Evolutionary conservation across 2,329 filamentous ascomycete genomes (phyloP), one percentile per base, ranked within the genome.

Genomic region (Colletotrichum sp.): DNA sequence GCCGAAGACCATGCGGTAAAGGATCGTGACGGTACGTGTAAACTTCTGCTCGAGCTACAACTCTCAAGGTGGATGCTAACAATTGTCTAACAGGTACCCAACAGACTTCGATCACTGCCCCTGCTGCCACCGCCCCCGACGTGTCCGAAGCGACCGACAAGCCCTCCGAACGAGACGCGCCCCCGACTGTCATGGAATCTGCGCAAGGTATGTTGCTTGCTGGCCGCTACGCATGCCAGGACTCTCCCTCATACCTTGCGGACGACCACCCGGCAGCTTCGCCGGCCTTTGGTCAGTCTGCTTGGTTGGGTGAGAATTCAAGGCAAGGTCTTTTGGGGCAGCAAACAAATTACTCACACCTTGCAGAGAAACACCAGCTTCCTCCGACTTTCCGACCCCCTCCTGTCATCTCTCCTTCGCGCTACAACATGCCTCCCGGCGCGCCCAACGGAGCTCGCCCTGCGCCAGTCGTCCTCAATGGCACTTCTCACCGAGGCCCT

Each of bases 351-450:
- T 65, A 24, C 58, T 73, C 28, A 67, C 58, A 65, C 18, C 26
- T 9, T 18, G 15, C 71, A 76, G 74, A 76, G 10, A 69, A 74
- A 13, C 16, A 30, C 15, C 64, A 74, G 34, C 43, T 32, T 9
- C 64, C 61, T 7, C 30, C 68, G 21, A 55, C 70, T n/a, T 72
- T 78, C 48, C 81, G 81, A 71, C 83, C 81, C 30, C 83, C 81
- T 28, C 79, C 83, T 3, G 79, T 81, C 72, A 79, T 84, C 9
- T 82, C 84, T 26, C 81, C 83, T 7, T 80, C 81, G 34, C 82
- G 82, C 78, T 87, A 87, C 79, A 85, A 87, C 74, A 85, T 88
- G 83, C 86, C 80, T 24, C 77, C 77, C 30, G 63, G 67, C 16
- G 66, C 71, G 13, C 78, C 79, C 38, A 77, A 75, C n/a, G 80